Base-by-base conservation (phyloP, 768 basidiomycete genomes). In the Collybia sp. region DNA sequence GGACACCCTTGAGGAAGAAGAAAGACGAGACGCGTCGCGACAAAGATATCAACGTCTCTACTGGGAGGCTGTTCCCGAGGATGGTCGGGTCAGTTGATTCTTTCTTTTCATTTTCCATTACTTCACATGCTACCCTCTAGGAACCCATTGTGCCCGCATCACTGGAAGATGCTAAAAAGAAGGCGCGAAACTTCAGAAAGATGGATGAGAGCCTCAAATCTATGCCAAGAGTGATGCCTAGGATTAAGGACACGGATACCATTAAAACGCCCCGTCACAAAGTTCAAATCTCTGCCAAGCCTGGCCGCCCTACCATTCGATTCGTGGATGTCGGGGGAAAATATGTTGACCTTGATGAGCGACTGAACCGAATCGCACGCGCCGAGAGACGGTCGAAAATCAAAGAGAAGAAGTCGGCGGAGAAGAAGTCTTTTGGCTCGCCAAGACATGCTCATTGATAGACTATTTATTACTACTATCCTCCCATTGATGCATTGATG, bases 1-100 rank as follows among this genome's bases (percentile, higher is more conserved):
- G 0, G 88, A 91, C 56, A 59, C 65, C 30, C 72, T 82, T 30
- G 82, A 82, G 44, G 70, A 82, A 57, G 68, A 60, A 10, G 80
- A 80, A 52, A 67, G 73, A 16, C 73, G 78, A 48, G 72, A 81
- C 44, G 70, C 66, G 44, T 76, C 77, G 37, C 77, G 81, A 17
- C 73, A 79, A 46, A 76, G 82, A 9, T 88, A 87, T 58, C 80
- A 83, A 54, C 75, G 82, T 36, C 65, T 80, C 37, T 91, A 85
- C 61, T 92, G 88, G 86, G 89, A 92, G 60, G 79, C 83, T 25
- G 76, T 85, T 33, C 72, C 73, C 9, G 89, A 92, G 55, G 80
- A 71, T 49, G 72, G 82, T 48, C 64, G 77, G 64, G 89, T 88
- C 57, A 35, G 63, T 58, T 32, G 16, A 30, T 10, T 32, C 64